phyloP scores from a whole-genome alignment of 495 filamentous ascomycete species.

The Clavariopsis aquatica region DNA sequence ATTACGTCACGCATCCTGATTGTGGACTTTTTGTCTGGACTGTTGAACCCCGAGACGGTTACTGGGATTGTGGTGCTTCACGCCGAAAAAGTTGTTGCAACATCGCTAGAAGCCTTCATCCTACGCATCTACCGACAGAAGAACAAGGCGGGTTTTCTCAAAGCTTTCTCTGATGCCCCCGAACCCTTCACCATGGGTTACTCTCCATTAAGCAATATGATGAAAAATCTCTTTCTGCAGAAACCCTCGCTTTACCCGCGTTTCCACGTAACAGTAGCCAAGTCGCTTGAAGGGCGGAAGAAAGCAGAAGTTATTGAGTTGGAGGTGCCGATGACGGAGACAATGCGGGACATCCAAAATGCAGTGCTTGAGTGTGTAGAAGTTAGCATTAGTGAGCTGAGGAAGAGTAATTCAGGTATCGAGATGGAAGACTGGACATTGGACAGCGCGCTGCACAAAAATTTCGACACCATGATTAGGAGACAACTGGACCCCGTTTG shows the following conservation, averaged over 20 bases:
- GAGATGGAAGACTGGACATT: conserved; percentile 98
- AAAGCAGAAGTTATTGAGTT: conserved; percentile 97
- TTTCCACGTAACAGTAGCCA: conserved; percentile 88
- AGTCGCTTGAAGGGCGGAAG: conserved; percentile 83
- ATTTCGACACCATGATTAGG: conserved; percentile 84
- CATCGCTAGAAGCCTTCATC: conserved; percentile 92
- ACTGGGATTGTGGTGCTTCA: conserved; percentile 88
- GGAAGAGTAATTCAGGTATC: conserved; percentile 81
- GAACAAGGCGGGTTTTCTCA: conserved; percentile 91
- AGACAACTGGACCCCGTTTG: conserved; percentile 94
- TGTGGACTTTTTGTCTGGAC: conserved; percentile 81
- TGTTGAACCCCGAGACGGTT: conserved; percentile 80
- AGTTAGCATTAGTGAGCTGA: conserved; percentile 85
- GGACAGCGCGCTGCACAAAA: conserved; percentile 89
- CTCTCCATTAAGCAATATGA: conserved; percentile 83
- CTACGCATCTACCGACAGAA: conserved; percentile 88
- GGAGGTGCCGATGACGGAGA: conserved; percentile 93
- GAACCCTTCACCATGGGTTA: conserved; percentile 91
- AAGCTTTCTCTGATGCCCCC: conserved; percentile 93
- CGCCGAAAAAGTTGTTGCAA: conserved; percentile 83
- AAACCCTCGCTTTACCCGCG: conserved; percentile 90
- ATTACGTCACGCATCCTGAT: conserved; percentile 94
- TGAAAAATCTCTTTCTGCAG: conserved; percentile 88
- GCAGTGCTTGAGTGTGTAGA: conserved; percentile 97
- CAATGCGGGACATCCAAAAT: conserved; percentile 90